Evolutionary conservation across 305 asterid genomes (phyloP).

Genomic region (Euphrasia arctica): DNA sequence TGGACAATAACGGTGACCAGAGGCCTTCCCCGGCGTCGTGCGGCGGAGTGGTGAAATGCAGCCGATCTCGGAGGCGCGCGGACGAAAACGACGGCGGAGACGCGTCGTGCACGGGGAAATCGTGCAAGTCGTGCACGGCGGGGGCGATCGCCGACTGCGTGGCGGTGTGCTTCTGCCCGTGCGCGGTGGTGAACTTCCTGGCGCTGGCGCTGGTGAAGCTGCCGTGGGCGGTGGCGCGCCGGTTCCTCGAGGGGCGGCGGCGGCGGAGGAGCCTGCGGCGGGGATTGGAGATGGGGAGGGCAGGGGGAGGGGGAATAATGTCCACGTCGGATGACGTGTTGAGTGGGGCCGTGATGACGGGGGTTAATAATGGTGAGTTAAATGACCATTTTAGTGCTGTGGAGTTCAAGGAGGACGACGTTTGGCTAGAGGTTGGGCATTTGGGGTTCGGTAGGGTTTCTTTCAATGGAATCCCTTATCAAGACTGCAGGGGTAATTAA

Average conservation of each 20-base stretch:
- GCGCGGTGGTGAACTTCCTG: conserved; percentile 71
- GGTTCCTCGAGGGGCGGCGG: conserved; percentile 38
- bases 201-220: conserved; percentile 64
- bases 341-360: conserved; percentile 18
- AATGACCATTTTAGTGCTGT: conserved; percentile 49
- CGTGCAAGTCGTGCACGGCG: conserved; percentile 83
- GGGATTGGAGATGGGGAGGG: conserved; percentile 28
- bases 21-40: conserved; percentile 27
- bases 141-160: conserved; percentile 89
- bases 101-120: conserved; percentile 56
- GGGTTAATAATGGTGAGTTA: conserved; percentile 24
- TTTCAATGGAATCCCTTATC: conserved; percentile 54
- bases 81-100: conserved; percentile 44
- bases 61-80: conserved; percentile 25
- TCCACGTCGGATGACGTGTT: conserved; percentile 37
- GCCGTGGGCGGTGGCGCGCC: conserved; percentile 79
- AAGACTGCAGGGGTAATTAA: conserved; percentile 33
- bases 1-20: conserved; percentile 32
- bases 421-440: conserved; percentile 60
- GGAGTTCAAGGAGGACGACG: conserved; percentile 47
- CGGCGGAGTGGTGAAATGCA: conserved; percentile 21
- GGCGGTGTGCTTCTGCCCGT: conserved; percentile 90
- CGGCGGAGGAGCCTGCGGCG: conserved; percentile 24
- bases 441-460: conserved; percentile 95
- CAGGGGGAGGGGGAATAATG: conserved; percentile 19